Percentiles rank a stretch among this genome's conserved stretches.
Evolutionary conservation across 148 eudicot genomes (phyloP).

Genomic region (Limonium bicolor): DNA sequence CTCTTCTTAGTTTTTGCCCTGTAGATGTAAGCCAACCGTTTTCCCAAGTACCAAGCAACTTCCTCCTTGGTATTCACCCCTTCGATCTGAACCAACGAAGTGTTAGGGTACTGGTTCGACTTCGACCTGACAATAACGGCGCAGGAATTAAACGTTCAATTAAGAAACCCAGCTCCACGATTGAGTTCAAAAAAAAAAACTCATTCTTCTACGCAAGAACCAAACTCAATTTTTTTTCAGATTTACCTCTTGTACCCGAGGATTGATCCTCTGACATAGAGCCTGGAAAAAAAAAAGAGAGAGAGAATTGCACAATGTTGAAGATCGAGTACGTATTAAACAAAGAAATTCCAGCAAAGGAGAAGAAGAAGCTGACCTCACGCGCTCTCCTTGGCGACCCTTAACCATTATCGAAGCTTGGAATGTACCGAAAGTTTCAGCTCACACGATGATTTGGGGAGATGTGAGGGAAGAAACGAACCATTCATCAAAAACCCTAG

Average conservation of each 20-base stretch:
- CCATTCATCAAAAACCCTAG: slow-evolving; percentile 6
- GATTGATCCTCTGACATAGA: slow-evolving; percentile 46
- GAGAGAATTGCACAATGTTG: neutral
- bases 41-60: slow-evolving; percentile 66
- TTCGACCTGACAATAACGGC: slow-evolving; percentile 72
- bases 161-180: neutral
- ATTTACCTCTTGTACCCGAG: slow-evolving; percentile 67
- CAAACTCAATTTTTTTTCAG: neutral
- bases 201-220: neutral
- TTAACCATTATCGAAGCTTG: slow-evolving; percentile 41
- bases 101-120: slow-evolving; percentile 82
- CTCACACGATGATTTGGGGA: no score
- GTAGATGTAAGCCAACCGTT: slow-evolving; percentile 68
- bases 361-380: slow-evolving; percentile 22
- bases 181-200: neutral
- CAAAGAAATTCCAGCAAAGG: neutral
- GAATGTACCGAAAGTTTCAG: neutral
- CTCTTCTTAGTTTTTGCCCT: slow-evolving; percentile 66
- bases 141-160: neutral
- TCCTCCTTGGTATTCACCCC: slow-evolving; percentile 83
- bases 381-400: slow-evolving; percentile 83
- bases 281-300: neutral
- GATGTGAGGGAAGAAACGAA: no score
- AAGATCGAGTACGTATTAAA: no score
- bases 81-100: slow-evolving; percentile 66